Conservation (phyloP, 179 eudicot species). For the Heliamphora pulchella region DNA sequence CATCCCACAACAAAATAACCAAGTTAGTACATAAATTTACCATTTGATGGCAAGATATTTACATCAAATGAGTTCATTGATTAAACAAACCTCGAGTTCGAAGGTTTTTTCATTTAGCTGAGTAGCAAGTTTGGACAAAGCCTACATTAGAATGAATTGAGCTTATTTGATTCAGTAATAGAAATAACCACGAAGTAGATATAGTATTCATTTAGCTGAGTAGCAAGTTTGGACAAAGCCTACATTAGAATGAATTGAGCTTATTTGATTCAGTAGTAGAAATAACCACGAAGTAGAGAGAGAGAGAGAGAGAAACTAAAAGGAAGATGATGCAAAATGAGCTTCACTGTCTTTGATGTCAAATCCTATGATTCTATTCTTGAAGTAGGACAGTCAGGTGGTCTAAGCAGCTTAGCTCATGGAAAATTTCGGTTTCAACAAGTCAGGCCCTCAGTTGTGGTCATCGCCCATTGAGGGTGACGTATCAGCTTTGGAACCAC, state of each 20-base stretch:
- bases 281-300: neutral
- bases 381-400: neutral
- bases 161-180: neutral
- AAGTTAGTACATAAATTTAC: neutral
- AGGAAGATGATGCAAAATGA: neutral
- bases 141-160: conserved; percentile 22
- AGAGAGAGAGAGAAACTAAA: neutral
- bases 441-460: neutral
- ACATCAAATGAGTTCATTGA: neutral
- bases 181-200: neutral
- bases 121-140: conserved; percentile 33
- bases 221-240: conserved; percentile 37
- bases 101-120: conserved; percentile 44
- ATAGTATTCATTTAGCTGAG: conserved; percentile 23
- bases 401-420: neutral
- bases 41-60: neutral
- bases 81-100: conserved; percentile 40
- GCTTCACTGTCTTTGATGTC: neutral
- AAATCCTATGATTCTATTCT: neutral
- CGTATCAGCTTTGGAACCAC: too few species aligned
- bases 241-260: conserved; percentile 12
- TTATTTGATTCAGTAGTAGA: neutral
- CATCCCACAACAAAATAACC: conserved; percentile 4
- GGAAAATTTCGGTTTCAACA: neutral
- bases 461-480: too few species aligned